Evolutionary conservation across 140 eudicot species (phyloP).

Genomic region (Bidens hawaiensis): DNA sequence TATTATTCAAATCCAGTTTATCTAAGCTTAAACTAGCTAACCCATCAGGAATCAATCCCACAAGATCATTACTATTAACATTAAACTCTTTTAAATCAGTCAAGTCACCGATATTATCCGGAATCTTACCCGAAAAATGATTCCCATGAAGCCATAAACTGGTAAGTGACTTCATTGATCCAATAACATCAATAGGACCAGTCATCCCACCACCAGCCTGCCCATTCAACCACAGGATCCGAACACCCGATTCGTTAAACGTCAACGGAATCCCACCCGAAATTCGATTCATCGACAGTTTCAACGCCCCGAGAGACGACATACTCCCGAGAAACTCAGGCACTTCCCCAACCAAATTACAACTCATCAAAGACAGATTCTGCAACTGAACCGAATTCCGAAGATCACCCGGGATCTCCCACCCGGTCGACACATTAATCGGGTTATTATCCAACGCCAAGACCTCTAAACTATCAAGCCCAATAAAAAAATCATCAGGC

Average conservation of each 20-base stretch:
- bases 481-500: conserved; percentile 68
- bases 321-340: conserved; percentile 72
- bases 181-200: conserved; percentile 68
- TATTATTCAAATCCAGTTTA: conserved; percentile 72
- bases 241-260: conserved; percentile 53
- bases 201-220: conserved; percentile 63
- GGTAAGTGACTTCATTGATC: conserved; percentile 61
- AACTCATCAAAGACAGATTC: conserved; percentile 56
- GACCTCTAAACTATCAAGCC: conserved; percentile 67
- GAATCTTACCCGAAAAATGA: conserved; percentile 82
- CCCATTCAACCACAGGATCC: conserved; percentile 72
- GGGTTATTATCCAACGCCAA: conserved; percentile 80
- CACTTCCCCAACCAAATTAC: conserved; percentile 73
- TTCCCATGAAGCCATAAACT: conserved; percentile 97
- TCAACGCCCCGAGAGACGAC: conserved; percentile 52
- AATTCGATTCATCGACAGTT: conserved; percentile 53
- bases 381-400: conserved; percentile 59
- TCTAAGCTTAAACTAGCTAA: conserved; percentile 51
- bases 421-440: conserved; percentile 64
- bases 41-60: conserved; percentile 73
- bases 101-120: conserved; percentile 52
- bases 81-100: conserved; percentile 51
- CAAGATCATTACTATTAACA: conserved; percentile 70
- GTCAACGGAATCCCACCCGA: conserved; percentile 72
- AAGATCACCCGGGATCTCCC: conserved; percentile 67